These are phyloP conservation scores for Pseudoneurospora amorphoporcata DNA, from an alignment of 495 filamentous ascomycete genomes.

Conservation along the genomic window DNA sequence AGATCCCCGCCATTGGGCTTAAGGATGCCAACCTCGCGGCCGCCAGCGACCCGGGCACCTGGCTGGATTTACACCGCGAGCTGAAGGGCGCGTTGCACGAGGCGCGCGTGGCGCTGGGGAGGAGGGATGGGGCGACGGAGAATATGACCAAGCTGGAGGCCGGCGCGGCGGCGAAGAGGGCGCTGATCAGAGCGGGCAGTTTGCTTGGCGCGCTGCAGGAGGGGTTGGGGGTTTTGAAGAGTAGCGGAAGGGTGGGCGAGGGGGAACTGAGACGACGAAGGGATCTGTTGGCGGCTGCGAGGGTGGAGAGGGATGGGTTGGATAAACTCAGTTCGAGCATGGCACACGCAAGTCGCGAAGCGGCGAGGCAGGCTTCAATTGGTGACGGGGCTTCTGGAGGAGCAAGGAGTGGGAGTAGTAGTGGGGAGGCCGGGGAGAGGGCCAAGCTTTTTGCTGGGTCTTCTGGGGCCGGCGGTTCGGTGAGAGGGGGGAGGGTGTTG, in stretches of 20 bases:
- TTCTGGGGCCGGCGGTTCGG: not conserved
- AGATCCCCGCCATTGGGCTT: slow-evolving; percentile 23
- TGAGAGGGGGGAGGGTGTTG: slow-evolving; percentile 54
- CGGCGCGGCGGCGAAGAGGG: slow-evolving; percentile 68
- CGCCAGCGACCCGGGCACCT: slow-evolving; percentile 66
- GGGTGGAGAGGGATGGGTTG: slow-evolving; percentile 76
- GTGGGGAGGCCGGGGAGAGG: slow-evolving; percentile 20
- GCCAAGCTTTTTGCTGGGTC: slow-evolving; percentile 22
- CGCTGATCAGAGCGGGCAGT: slow-evolving; percentile 61
- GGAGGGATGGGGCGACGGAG: slow-evolving; percentile 62
- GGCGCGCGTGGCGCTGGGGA: slow-evolving; percentile 61
- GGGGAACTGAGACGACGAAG: slow-evolving; percentile 77
- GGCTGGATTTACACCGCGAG: slow-evolving; percentile 79
- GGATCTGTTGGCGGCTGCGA: slow-evolving; percentile 67
- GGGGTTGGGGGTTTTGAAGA: slow-evolving; percentile 49
- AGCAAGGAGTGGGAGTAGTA: slow-evolving; percentile 6
- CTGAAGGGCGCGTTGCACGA: slow-evolving; percentile 77
- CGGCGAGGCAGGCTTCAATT: slow-evolving; percentile 1
- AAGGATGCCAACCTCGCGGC: slow-evolving; percentile 28
- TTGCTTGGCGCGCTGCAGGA: slow-evolving; percentile 59
- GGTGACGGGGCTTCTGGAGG: slow-evolving; percentile 1
- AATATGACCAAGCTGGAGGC: slow-evolving; percentile 49
- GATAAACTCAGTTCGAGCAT: slow-evolving; percentile 71
- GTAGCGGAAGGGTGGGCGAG: slow-evolving; percentile 50
- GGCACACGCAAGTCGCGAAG: slow-evolving; percentile 31